Conservation (phyloP, 352 stramenopile genomes). For the Thalassiosira hispida region DNA sequence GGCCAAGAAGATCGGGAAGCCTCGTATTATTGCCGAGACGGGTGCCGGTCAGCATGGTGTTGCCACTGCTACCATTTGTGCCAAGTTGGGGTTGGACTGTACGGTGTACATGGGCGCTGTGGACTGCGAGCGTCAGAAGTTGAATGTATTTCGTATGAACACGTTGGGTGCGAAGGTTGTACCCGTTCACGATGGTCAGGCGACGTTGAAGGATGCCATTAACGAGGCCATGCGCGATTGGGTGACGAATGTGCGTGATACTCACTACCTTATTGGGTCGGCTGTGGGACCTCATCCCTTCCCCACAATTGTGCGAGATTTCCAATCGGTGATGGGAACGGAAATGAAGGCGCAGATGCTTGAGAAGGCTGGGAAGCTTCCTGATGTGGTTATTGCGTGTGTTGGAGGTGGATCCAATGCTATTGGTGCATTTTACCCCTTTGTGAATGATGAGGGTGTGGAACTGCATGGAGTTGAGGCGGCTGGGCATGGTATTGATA, state of each 20-base stretch:
- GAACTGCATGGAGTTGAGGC: conserved; percentile 96
- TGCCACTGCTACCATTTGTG: conserved; percentile 95
- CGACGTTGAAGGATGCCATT: conserved; percentile 98
- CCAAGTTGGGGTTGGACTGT: conserved; percentile 94
- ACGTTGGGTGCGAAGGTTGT: conserved; percentile 98
- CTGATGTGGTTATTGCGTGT: conserved; percentile 96
- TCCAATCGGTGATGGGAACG: conserved; percentile 94
- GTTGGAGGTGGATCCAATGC: conserved; percentile 98
- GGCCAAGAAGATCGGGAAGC: conserved; percentile 95
- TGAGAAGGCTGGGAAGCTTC: conserved; percentile 93
- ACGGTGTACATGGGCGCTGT: conserved; percentile 99
- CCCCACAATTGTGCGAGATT: conserved; percentile 97
- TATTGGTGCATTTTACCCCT: conserved; percentile 98
- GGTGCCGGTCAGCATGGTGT: conserved; percentile 98
- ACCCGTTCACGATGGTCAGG: conserved; percentile 94
- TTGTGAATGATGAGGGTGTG: conserved; percentile 92
- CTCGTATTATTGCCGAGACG: conserved; percentile 98
- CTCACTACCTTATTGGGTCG: conserved; percentile 98
- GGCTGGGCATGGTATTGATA: conserved; percentile 90
- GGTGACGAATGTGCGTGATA: conserved; percentile 98
- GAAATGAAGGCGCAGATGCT: conserved; percentile 94
- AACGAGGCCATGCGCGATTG: conserved; percentile 99
- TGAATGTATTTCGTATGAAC: conserved; percentile 99
- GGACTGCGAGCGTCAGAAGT: conserved; percentile 95
- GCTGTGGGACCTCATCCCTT: conserved; percentile 97